Evolutionary conservation across 176 grass and related monocot species (phyloP).

Genomic region (Raddia distichophylla): DNA sequence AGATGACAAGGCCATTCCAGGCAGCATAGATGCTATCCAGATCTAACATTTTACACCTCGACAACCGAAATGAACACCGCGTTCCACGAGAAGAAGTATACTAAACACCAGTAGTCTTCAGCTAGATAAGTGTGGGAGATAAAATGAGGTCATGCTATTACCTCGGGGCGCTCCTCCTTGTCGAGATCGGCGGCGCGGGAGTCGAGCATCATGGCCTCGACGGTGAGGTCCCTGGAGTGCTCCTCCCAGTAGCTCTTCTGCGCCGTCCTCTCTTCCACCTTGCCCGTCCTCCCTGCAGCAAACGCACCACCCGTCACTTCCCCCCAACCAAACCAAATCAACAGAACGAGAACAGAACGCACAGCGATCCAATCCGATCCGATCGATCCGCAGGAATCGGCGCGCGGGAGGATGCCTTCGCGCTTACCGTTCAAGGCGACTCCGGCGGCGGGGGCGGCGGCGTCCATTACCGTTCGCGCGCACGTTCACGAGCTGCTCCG

Average conservation of each 20-base stretch:
- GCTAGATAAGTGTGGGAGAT: not conserved
- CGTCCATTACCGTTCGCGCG: constrained; percentile 44
- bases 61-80: not conserved
- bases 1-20: no score
- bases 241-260: constrained; percentile 99
- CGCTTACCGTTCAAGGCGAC: constrained; percentile 53
- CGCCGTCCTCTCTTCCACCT: constrained; percentile 63
- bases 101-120: not conserved
- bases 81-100: not conserved
- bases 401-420: no score
- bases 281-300: constrained; percentile 32
- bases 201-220: constrained; percentile 99
- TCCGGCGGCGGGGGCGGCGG: constrained; percentile 27
- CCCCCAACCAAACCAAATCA: not conserved
- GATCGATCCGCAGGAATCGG: not conserved
- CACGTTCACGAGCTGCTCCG: not conserved
- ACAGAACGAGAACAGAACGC: not conserved
- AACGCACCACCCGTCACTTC: not conserved
- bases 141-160: not conserved
- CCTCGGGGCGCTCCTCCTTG: constrained; percentile 94
- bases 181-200: constrained; percentile 87
- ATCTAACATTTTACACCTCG: constrained; percentile 25
- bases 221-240: constrained; percentile 87
- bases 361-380: not conserved
- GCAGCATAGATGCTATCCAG: not conserved